Conservation (phyloP, 495 filamentous ascomycete species). For the Penicillium taxi region DNA sequence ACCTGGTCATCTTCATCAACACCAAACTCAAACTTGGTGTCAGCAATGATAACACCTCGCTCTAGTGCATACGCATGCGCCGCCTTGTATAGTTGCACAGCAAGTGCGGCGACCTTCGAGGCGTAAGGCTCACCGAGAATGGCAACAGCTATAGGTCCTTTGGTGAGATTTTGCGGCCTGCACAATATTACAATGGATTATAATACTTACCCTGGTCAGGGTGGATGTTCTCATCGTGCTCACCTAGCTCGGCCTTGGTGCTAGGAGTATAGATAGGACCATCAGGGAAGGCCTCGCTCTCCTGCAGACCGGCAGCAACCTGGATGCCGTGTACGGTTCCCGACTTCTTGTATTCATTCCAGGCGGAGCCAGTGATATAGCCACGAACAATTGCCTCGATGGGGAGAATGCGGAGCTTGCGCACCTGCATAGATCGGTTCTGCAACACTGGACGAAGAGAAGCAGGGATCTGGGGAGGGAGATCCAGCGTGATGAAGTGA, state of each 20-base stretch:
- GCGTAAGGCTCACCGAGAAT: slow-evolving; percentile 73
- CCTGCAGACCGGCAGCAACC: slow-evolving; percentile 57
- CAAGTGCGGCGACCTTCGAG: slow-evolving; percentile 61
- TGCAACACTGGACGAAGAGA: slow-evolving; percentile 48
- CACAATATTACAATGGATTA: background rate
- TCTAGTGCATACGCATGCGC: slow-evolving; percentile 67
- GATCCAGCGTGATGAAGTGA: slow-evolving; percentile 65
- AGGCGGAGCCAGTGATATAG: slow-evolving; percentile 90
- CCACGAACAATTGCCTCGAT: slow-evolving; percentile 88
- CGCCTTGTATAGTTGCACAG: slow-evolving; percentile 63
- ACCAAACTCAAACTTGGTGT: slow-evolving; percentile 80
- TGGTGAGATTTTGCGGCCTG: too few species aligned
- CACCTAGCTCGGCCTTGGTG: slow-evolving; percentile 80
- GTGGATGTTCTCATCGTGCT: slow-evolving; percentile 87
- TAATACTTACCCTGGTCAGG: slow-evolving; percentile 49
- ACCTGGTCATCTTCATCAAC: slow-evolving; percentile 70
- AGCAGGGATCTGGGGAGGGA: slow-evolving; percentile 48
- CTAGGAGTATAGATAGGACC: slow-evolving; percentile 79
- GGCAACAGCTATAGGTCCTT: slow-evolving; percentile 49
- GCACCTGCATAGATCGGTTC: slow-evolving; percentile 75
- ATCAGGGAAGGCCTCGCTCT: slow-evolving; percentile 62
- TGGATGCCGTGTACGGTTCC: slow-evolving; percentile 77
- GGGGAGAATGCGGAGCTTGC: slow-evolving; percentile 69
- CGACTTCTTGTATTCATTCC: slow-evolving; percentile 66
- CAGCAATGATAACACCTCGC: slow-evolving; percentile 83